Percentiles rank a stretch among this genome's conserved stretches.
phyloP scores from a whole-genome alignment of 495 filamentous ascomycete species.

The Penicillium fimorum region DNA sequence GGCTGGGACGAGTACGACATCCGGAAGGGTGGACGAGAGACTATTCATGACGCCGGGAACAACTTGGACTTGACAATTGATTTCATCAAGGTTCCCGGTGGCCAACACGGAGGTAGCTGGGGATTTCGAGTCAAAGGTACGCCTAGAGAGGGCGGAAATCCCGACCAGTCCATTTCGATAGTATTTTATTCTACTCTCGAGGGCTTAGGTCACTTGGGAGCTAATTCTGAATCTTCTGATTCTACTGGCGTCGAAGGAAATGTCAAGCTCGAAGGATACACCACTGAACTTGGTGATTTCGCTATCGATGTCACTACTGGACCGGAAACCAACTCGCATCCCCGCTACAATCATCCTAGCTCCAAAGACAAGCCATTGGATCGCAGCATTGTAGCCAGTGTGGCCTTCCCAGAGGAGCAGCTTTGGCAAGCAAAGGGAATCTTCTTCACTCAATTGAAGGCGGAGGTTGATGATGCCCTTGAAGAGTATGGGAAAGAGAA shows the following conservation, averaged over 20 bases:
- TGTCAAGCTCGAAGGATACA: slow-evolving; percentile 73
- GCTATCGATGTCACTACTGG: slow-evolving; percentile 73
- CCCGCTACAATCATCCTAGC: slow-evolving; percentile 57
- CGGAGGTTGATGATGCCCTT: slow-evolving; percentile 65
- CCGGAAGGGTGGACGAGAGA: slow-evolving; percentile 79
- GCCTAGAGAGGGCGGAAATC: slow-evolving; percentile 64
- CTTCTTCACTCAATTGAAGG: slow-evolving; percentile 75
- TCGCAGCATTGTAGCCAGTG: slow-evolving; percentile 69
- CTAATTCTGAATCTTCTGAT: slow-evolving; percentile 50
- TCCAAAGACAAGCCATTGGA: slow-evolving; percentile 74
- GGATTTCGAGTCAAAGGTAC: slow-evolving; percentile 81
- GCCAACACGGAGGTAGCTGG: slow-evolving; percentile 87
- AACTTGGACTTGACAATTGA: slow-evolving; percentile 84
- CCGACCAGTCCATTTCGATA: slow-evolving; percentile 69
- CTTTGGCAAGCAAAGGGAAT: slow-evolving; percentile 86
- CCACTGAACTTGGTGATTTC: slow-evolving; percentile 78
- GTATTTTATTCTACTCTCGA: slow-evolving; percentile 81
- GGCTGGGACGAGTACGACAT: slow-evolving; percentile 97
- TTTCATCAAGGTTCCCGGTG: slow-evolving; percentile 91
- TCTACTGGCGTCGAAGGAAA: slow-evolving; percentile 64
- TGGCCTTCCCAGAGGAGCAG: slow-evolving; percentile 62
- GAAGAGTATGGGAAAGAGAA: slow-evolving; percentile 66
- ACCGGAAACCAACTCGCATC: slow-evolving; percentile 60
- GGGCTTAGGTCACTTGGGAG: slow-evolving; percentile 65
- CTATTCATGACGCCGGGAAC: slow-evolving; percentile 86